A percentile compares a stretch with the other conserved stretches of the same genome.
Conservation (phyloP, 306 rosid species). For the Canavalia ensiformis region DNA sequence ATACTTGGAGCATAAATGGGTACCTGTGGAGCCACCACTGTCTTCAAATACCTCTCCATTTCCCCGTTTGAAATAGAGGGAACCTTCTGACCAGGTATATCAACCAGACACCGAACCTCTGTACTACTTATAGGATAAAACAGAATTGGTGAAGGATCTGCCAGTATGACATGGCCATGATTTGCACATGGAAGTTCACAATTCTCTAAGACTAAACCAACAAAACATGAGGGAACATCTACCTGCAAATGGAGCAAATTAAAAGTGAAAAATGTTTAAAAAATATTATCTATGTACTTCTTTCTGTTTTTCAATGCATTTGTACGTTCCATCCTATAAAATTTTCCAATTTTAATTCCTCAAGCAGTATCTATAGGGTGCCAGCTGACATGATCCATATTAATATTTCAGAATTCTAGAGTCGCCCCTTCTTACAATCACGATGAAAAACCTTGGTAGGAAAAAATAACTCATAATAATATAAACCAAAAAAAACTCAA, state of each 20-base stretch:
- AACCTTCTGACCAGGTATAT: slow-evolving; percentile 95
- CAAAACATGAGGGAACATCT: slow-evolving; percentile 92
- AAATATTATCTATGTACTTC: too few species aligned
- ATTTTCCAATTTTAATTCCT: too few species aligned
- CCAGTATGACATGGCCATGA: slow-evolving; percentile 92
- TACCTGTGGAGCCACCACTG: slow-evolving; percentile 93
- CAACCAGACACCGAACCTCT: slow-evolving; percentile 97
- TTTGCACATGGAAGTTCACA: slow-evolving; percentile 94
- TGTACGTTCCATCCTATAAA: too few species aligned
- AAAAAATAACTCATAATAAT: slow-evolving; percentile 3
- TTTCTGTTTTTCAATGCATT: too few species aligned
- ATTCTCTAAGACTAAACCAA: slow-evolving; percentile 85
- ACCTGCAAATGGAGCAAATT: slow-evolving; percentile 67
- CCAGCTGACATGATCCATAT: neutral
- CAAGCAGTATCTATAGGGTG: too few species aligned
- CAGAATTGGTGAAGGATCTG: slow-evolving; percentile 95
- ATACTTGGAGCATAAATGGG: slow-evolving; percentile 16
- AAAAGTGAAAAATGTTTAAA: neutral
- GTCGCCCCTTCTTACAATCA: slow-evolving; percentile 13
- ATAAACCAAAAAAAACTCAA: slow-evolving; percentile 14
- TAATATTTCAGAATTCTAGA: slow-evolving; percentile 25
- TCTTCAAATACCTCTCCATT: slow-evolving; percentile 89
- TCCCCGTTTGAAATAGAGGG: slow-evolving; percentile 97
- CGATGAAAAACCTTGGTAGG: slow-evolving; percentile 4
- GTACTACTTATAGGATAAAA: slow-evolving; percentile 93